Evolutionary conservation across 2,329 filamentous ascomycete genomes (phyloP), one percentile per base, ranked within the genome.

Genomic region (Clathrospora elynae): DNA sequence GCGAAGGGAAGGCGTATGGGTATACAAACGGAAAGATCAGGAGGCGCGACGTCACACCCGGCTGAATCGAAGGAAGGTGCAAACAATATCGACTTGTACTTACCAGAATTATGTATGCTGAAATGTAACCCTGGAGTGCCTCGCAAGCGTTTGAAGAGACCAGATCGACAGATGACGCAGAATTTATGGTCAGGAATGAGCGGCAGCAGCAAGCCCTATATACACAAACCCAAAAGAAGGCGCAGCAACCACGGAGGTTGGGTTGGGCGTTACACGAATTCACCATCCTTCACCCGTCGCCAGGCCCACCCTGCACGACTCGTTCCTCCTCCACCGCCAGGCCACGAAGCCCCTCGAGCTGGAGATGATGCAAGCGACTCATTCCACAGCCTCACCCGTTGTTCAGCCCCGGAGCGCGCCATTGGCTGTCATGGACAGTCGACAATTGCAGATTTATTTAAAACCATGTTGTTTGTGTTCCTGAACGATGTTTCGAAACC

Each of bases 401-500:
- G n/a, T n/a, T n/a, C n/a, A n/a, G n/a, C n/a, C n/a, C n/a, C n/a
- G n/a, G n/a, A n/a, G n/a, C n/a, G n/a, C n/a, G n/a, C n/a, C n/a
- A n/a, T n/a, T n/a, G n/a, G n/a, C n/a, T n/a, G n/a, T n/a, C n/a
- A n/a, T n/a, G n/a, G n/a, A n/a, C n/a, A n/a, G n/a, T n/a, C n/a
- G n/a, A n/a, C 14, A n/a, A 18, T 11, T 32, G 16, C 20, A 11
- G 9, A 11, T 16, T n/a, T 23, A 30, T 35, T 40, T 44, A 37
- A 45, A 49, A 48, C 36, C 34, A 46, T 45, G 45, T 34, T 40
- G 41, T 42, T 51, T 46, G 37, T 42, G 45, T 49, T 25, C 16
- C 17, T 49, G 38, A 34, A 28, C 19, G 20, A 13, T 38, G 57
- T 61, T 61, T 58, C 46, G 55, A 59, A 59, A 59, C 56, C n/a